phyloP scores from a whole-genome alignment of 2,329 filamentous ascomycete species.

The Clathrospora elynae region DNA sequence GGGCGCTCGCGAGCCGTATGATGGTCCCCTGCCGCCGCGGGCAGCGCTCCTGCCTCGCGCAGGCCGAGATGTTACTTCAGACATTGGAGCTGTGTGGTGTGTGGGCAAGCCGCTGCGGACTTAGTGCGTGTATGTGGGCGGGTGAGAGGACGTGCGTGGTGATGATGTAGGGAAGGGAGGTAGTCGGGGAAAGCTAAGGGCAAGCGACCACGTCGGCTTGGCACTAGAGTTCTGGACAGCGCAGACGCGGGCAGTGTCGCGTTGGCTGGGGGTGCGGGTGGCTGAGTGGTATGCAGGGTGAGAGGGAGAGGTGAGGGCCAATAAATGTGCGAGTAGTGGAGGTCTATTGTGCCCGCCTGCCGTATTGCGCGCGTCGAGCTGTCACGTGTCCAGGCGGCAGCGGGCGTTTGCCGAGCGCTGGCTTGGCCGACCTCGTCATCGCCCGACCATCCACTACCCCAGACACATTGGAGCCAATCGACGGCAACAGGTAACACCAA shows the following conservation, averaged over 20 bases:
- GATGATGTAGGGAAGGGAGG: slow-evolving; percentile 42
- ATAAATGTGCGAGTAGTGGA: slow-evolving; percentile 12
- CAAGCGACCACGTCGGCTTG: slow-evolving; percentile 38
- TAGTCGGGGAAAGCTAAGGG: slow-evolving; percentile 40
- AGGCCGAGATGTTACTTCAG: slow-evolving; percentile 87
- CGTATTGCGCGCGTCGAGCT: slow-evolving; percentile 15
- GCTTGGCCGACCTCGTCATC: slow-evolving; percentile 18
- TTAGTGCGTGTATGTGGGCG: slow-evolving; percentile 32
- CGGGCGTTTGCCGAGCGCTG: slow-evolving; percentile 10
- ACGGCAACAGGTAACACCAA: slow-evolving; percentile 7
- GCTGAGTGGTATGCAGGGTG: slow-evolving; percentile 16
- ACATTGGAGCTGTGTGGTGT: slow-evolving; percentile 69
- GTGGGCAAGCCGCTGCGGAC: slow-evolving; percentile 37
- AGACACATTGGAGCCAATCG: background rate
- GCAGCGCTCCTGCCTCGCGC: slow-evolving; percentile 89
- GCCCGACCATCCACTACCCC: slow-evolving; percentile 4
- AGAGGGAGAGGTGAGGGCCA: slow-evolving; percentile 15
- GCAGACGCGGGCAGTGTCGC: slow-evolving; percentile 29
- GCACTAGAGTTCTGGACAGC: slow-evolving; percentile 29
- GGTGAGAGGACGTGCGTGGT: slow-evolving; percentile 33
- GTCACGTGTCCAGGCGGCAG: slow-evolving; percentile 15
- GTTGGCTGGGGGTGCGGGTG: slow-evolving; percentile 19
- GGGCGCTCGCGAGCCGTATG: slow-evolving; percentile 62
- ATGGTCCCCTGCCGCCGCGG: slow-evolving; percentile 79
- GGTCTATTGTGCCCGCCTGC: slow-evolving; percentile 9